Evolutionary conservation across 2,329 filamentous ascomycete species (phyloP), one percentile per base, ranked within the genome.

Genomic region (Cladosporium phlei): DNA sequence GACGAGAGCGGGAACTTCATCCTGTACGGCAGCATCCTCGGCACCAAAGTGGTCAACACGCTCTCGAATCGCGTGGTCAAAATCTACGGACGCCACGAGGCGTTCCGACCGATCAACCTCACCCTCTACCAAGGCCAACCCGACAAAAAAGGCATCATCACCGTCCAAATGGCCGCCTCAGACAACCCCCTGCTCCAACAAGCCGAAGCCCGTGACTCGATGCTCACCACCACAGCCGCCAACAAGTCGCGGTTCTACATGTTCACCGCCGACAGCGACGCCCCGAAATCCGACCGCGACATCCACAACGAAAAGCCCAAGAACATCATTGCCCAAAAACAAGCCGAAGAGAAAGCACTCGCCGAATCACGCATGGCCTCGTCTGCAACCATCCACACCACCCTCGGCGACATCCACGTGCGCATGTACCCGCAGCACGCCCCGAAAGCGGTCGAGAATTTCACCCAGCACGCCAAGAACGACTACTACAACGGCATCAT

Each of bases 401-500:
- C 83, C 0, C 86, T 88, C 62, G 93, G 93, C 58, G 93, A 98
- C 67, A 95, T 98, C 52, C 85, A 93, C 54, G 80, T 98, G 51
- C 86, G 91, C 3, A 77, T 98, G 11, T 98, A 93, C 74, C 91
- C 93, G 1, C 86, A 93, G 51, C 88, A 88, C 2, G 91, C 93
- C 8, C 93, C 94, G 24, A 94, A 91, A 65, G 83, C 94, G 0
- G 91, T 98, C 3, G 93, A 98, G 69, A 98, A 98, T 67, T 98
- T 98, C 64, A 87, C 94, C 46, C 94, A 88, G 0, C 93, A 97
- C 60, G 80, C 88, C 2, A 85, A 84, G 59, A 85, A 83, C 49
- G 88, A 88, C 1, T 98, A 98, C 67, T 98, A 98, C 73, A 97
- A 98, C 72, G 88, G 88, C 68, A 90, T 91, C 25, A 91, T 96